Percentiles rank a stretch among this genome's conserved stretches.
These are phyloP conservation scores for Cystobasidium slooffiae DNA, from an alignment of 1,284 basidiomycete genomes.

Conservation along the genomic window DNA sequence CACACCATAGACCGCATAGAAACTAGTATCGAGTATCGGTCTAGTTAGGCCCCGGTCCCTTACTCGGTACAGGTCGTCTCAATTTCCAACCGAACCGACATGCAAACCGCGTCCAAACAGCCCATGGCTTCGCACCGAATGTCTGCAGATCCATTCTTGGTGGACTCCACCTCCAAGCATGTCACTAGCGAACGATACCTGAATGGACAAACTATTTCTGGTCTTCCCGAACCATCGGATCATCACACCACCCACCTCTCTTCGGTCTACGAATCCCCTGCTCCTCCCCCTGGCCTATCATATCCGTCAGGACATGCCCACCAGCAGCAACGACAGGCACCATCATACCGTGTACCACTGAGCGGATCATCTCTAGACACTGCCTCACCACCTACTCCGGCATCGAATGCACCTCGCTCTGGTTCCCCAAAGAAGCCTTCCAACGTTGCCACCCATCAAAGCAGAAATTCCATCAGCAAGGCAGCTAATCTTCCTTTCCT, in stretches of 20 bases:
- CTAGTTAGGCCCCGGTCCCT: neutral
- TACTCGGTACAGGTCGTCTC: neutral
- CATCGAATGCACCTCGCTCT: neutral
- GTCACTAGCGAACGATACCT: neutral
- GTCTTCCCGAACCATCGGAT: neutral
- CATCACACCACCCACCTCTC: neutral
- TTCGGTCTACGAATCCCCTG: neutral
- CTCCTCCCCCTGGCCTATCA: neutral
- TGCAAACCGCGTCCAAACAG: neutral
- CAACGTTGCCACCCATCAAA: neutral
- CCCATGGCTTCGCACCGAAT: conserved; percentile 4
- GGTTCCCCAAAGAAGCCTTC: conserved; percentile 15
- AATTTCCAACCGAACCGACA: neutral
- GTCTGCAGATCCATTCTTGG: conserved; percentile 16
- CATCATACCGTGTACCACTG: neutral
- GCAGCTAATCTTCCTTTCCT: conserved; percentile 22
- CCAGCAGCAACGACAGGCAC: neutral
- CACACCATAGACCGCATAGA: neutral
- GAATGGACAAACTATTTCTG: neutral
- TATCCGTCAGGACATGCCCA: neutral
- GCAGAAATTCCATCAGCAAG: conserved; percentile 7
- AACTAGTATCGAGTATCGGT: too few relatives aligned
- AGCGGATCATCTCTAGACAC: neutral
- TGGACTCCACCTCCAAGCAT: neutral
- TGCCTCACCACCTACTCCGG: too few relatives aligned